Evolutionary conservation across 345 rosid species (phyloP).

Genomic region (Eucalyptus curtisii): DNA sequence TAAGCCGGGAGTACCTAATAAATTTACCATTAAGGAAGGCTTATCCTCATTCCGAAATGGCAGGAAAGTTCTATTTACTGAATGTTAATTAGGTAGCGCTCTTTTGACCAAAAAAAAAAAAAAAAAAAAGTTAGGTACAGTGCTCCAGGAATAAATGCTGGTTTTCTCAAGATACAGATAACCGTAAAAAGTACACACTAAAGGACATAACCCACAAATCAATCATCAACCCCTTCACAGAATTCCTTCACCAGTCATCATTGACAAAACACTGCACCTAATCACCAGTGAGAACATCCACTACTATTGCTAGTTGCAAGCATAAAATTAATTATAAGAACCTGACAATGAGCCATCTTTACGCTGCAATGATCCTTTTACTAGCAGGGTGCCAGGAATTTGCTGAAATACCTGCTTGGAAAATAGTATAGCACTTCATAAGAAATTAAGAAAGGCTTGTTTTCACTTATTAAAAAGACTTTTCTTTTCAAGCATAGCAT

Average conservation of each 20-base stretch:
- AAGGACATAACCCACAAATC: not conserved
- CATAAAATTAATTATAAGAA: not conserved
- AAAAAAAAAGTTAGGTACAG: not conserved
- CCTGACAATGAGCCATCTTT: slow-evolving; percentile 47
- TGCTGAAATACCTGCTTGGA: slow-evolving; percentile 57
- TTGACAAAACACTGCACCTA: not conserved
- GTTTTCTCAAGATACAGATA: not conserved
- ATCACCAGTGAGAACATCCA: not conserved
- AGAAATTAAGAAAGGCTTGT: not conserved
- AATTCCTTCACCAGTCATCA: not conserved
- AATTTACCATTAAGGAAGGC: not conserved
- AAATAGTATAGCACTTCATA: not conserved
- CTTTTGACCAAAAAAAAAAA: no score
- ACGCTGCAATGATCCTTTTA: slow-evolving; percentile 61
- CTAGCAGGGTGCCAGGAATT: slow-evolving; percentile 71
- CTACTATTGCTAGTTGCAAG: not conserved
- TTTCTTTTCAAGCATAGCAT: not conserved
- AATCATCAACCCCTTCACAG: not conserved
- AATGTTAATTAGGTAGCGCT: not conserved
- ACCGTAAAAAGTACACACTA: not conserved
- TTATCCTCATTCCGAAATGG: not conserved
- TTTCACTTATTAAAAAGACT: not conserved
- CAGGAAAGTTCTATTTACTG: not conserved
- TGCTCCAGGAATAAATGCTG: not conserved
- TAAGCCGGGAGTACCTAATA: not conserved